These are phyloP conservation scores for Ogataea nakhonphanomensis DNA, from an alignment of 805 yeast species.

Conservation along the genomic window DNA sequence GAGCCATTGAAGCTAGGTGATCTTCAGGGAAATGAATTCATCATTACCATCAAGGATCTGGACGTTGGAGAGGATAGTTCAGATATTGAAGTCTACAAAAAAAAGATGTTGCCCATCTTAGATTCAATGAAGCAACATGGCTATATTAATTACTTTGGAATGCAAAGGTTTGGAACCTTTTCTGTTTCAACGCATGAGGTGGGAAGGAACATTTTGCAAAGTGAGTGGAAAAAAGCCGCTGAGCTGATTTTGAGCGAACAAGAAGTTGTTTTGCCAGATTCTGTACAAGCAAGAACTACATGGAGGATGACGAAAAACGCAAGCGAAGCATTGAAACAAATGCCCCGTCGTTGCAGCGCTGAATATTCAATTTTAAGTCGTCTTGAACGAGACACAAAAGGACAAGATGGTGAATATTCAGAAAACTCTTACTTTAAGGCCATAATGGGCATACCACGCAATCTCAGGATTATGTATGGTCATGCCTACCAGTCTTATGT, in stretches of 20 bases:
- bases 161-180: slow-evolving; percentile 97
- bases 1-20: slow-evolving; percentile 72
- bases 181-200: slow-evolving; percentile 86
- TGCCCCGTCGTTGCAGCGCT: slow-evolving; percentile 89
- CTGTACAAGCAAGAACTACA: slow-evolving; percentile 73
- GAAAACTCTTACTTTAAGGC: slow-evolving; percentile 68
- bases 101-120: slow-evolving; percentile 50
- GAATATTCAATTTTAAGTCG: slow-evolving; percentile 69
- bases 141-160: slow-evolving; percentile 92
- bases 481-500: slow-evolving; percentile 96
- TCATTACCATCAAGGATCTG: slow-evolving; percentile 79
- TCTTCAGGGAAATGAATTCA: slow-evolving; percentile 82
- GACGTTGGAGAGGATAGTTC: slow-evolving; percentile 29
- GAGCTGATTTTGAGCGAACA: slow-evolving; percentile 82
- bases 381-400: slow-evolving; percentile 49
- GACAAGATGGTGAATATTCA: slow-evolving; percentile 44
- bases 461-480: slow-evolving; percentile 88
- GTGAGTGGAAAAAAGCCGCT: slow-evolving; percentile 77
- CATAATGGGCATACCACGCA: slow-evolving; percentile 86
- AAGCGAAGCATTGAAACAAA: slow-evolving; percentile 54
- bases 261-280: slow-evolving; percentile 76
- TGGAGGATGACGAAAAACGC: slow-evolving; percentile 80
- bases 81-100: slow-evolving; percentile 37
- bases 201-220: slow-evolving; percentile 68
- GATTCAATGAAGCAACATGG: slow-evolving; percentile 62